Conservation (phyloP, 2,329 filamentous ascomycete genomes). For the Nannizziopsis barbatae region DNA sequence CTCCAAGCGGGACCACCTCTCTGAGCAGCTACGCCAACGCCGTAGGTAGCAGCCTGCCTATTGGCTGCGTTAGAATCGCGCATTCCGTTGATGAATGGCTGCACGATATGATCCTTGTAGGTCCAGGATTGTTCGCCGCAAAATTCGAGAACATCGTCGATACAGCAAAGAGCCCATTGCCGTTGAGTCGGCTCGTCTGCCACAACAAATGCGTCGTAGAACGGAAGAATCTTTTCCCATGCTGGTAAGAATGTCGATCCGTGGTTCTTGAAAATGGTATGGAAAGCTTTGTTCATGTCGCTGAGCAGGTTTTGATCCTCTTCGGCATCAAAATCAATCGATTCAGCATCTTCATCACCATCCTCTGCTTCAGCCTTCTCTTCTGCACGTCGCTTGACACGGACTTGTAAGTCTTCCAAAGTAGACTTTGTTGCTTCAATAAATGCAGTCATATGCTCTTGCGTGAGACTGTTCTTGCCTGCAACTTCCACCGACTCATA, state of each 20-base stretch:
- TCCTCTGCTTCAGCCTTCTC: slow-evolving; percentile 77
- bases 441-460: slow-evolving; percentile 72
- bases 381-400: slow-evolving; percentile 71
- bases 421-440: slow-evolving; percentile 76
- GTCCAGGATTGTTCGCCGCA: slow-evolving; percentile 79
- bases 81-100: slow-evolving; percentile 77
- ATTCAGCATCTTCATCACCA: slow-evolving; percentile 79
- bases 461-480: slow-evolving; percentile 68
- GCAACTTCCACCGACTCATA: slow-evolving; percentile 95
- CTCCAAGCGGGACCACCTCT: slow-evolving; percentile 80
- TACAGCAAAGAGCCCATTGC: slow-evolving; percentile 98
- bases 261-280: slow-evolving; percentile 97
- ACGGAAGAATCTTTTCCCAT: slow-evolving; percentile 76
- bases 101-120: slow-evolving; percentile 75
- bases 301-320: slow-evolving; percentile 93
- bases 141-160: slow-evolving; percentile 97
- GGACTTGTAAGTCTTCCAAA: slow-evolving; percentile 82
- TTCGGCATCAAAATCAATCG: slow-evolving; percentile 80
- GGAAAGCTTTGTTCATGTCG: slow-evolving; percentile 99
- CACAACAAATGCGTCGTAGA: slow-evolving; percentile 74
- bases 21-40: slow-evolving; percentile 88
- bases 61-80: slow-evolving; percentile 79
- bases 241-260: slow-evolving; percentile 69
- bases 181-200: slow-evolving; percentile 78
- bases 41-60: slow-evolving; percentile 89